phyloP scores from a whole-genome alignment of 2,329 filamentous ascomycete species.

The Colletotrichum lini region DNA sequence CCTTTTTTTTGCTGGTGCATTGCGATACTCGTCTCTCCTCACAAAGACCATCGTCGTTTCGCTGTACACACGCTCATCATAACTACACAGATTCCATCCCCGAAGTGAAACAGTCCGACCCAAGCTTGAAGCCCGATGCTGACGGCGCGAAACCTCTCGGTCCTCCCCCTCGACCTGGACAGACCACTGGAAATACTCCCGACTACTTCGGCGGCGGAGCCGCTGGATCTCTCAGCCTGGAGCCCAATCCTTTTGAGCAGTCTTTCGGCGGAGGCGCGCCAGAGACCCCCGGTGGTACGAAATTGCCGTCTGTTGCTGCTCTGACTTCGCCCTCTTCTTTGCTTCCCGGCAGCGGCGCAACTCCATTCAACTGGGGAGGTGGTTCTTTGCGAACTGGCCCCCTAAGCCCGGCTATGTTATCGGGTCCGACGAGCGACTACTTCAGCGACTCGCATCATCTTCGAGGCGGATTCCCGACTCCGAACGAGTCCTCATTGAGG shows the following conservation, averaged over 20 bases:
- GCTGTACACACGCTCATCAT: constrained; percentile 43
- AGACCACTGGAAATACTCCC: constrained; percentile 68
- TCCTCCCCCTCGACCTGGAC: constrained; percentile 77
- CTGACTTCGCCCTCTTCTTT: constrained; percentile 92
- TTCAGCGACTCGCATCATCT: constrained; percentile 86
- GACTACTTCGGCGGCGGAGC: constrained; percentile 78
- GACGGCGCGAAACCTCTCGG: constrained; percentile 77
- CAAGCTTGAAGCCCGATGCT: constrained; percentile 69
- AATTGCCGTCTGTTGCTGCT: constrained; percentile 90
- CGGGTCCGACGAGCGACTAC: constrained; percentile 88
- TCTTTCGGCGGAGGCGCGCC: constrained; percentile 81
- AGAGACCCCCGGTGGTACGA: constrained; percentile 86
- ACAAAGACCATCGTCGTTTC: constrained; percentile 29
- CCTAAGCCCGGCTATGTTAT: constrained; percentile 96
- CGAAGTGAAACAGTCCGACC: constrained; percentile 63
- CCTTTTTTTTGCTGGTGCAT: background rate
- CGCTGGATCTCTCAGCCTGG: constrained; percentile 75
- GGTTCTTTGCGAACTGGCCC: constrained; percentile 92
- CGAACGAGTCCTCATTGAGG: constrained; percentile 94
- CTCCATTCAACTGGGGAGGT: constrained; percentile 83
- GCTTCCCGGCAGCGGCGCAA: constrained; percentile 79
- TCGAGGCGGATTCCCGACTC: constrained; percentile 89
- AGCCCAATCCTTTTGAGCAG: constrained; percentile 97
- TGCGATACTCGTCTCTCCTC: constrained; percentile 32
- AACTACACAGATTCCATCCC: constrained; percentile 56